phyloP scores from a whole-genome alignment of 768 basidiomycete genomes.

The Pisolithus marmoratus region DNA sequence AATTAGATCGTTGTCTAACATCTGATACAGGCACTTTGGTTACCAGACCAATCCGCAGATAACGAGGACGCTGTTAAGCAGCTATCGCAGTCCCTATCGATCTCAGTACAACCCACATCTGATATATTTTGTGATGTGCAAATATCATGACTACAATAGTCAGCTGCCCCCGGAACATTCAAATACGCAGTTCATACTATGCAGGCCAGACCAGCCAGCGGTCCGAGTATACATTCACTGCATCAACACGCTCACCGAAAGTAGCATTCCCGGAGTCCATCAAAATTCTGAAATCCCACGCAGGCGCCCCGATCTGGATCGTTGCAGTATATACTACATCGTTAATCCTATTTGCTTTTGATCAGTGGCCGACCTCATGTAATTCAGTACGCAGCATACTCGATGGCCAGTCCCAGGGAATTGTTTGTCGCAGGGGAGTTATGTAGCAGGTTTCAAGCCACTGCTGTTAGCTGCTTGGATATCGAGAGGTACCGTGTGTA shows the following conservation, averaged over 20 bases:
- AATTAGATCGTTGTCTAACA: constrained; percentile 4
- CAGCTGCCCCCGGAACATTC: not conserved
- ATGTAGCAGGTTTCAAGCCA: constrained; percentile 40
- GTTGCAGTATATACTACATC: constrained; percentile 56
- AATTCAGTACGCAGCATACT: constrained; percentile 35
- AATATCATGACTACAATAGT: not conserved
- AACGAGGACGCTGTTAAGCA: constrained; percentile 67
- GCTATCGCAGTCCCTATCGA: constrained; percentile 39
- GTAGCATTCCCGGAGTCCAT: constrained; percentile 73
- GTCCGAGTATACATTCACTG: not conserved
- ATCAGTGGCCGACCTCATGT: constrained; percentile 1
- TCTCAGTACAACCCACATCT: not conserved
- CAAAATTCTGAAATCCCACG: constrained; percentile 47
- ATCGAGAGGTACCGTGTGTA: constrained; percentile 21
- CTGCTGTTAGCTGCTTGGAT: constrained; percentile 30
- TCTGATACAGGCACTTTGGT: constrained; percentile 49
- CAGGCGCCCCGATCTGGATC: constrained; percentile 63
- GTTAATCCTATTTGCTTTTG: constrained; percentile 29
- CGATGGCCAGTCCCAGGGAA: constrained; percentile 65
- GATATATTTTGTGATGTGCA: not conserved
- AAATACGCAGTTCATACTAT: not conserved
- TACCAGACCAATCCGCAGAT: constrained; percentile 61
- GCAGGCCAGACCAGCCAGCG: constrained; percentile 8
- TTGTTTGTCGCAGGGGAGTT: constrained; percentile 38
- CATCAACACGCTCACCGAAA: constrained; percentile 32